Evolutionary conservation across 73 alveolate species (phyloP).

Genomic region (Paramecium biaurelia): DNA sequence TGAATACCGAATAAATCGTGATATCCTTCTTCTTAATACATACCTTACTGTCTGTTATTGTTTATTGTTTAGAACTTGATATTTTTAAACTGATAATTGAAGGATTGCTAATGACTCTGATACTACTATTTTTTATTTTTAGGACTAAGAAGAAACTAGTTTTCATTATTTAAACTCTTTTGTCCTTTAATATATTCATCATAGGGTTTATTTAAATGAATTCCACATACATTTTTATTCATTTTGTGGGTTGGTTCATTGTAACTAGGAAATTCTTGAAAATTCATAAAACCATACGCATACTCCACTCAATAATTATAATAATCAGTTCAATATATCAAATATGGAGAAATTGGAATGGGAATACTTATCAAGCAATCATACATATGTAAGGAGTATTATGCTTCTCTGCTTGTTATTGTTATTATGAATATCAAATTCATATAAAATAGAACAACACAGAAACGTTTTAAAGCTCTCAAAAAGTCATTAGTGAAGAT

Average conservation of each 20-base stretch:
- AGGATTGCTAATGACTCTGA: not conserved
- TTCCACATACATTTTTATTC: not conserved
- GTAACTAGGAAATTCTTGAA: not conserved
- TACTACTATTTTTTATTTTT: not conserved
- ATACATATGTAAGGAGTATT: not conserved
- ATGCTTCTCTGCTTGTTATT: not conserved
- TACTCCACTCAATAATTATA: not conserved
- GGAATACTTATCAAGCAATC: not conserved
- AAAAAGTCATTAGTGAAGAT: constrained; percentile 18
- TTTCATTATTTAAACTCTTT: not conserved
- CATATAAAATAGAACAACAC: not conserved
- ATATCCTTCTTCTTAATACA: not conserved
- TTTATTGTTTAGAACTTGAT: not conserved
- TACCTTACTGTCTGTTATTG: not conserved
- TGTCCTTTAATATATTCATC: not conserved
- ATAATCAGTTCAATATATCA: not conserved
- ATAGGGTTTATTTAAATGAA: not conserved
- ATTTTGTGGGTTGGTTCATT: not conserved
- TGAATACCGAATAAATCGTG: constrained; percentile 1
- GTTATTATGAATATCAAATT: not conserved
- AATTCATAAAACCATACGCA: not conserved
- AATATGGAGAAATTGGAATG: not conserved
- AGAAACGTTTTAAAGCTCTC: not conserved
- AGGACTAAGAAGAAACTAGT: not conserved
- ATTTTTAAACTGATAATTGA: not conserved